Base-by-base conservation (phyloP, 2,329 filamentous ascomycete genomes). In the Plenodomus tracheiphilus region DNA sequence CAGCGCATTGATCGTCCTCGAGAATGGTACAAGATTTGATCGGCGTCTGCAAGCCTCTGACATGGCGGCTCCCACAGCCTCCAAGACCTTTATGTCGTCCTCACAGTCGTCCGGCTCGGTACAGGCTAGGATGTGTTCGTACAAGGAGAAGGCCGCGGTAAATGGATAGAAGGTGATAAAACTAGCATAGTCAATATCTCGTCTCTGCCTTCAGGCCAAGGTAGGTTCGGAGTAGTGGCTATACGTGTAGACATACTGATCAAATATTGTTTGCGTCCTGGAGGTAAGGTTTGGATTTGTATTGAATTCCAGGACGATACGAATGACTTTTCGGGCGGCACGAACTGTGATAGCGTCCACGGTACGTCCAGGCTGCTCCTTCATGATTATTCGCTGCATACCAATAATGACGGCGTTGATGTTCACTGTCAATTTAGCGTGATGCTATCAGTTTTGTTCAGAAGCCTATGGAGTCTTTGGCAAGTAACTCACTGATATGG, bases 151-250 rank as follows among this genome's bases (percentile, higher is more conserved):
- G 8, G 66, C 53, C 3, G 64, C 63, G 22, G 61, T 65, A 45
- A 69, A 69, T 0, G 64, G 63, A 28, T 65, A 69, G 35, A 69
- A 61, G 32, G 47, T 59, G 35, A 68, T 59, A 47, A 68, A 68
- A 32, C 64, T 65, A 18, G 15, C 7, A 17, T 9, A 30, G 25
- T 45, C 28, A 39, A 22, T 17, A 39, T 18, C 4, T n/a, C n/a
- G n/a, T n/a, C n/a, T n/a, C n/a, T 8, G 18, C 15, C 16, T 10
- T 9, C 18, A 18, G 16, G 11, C n/a, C n/a, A n/a, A 37, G 4
- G 16, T 37, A 37, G 35, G 3, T 30, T 16, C 3, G 11, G 16
- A 7, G 9, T 39, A 18, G 9, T 17, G 16, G 8, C 35, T 18
- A 28, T 15, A 10, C 15, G n/a, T 22, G 5, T 22, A 20, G 11